Conservation (phyloP, 2,329 filamentous ascomycete species). For the Hypoxylon sp. region DNA sequence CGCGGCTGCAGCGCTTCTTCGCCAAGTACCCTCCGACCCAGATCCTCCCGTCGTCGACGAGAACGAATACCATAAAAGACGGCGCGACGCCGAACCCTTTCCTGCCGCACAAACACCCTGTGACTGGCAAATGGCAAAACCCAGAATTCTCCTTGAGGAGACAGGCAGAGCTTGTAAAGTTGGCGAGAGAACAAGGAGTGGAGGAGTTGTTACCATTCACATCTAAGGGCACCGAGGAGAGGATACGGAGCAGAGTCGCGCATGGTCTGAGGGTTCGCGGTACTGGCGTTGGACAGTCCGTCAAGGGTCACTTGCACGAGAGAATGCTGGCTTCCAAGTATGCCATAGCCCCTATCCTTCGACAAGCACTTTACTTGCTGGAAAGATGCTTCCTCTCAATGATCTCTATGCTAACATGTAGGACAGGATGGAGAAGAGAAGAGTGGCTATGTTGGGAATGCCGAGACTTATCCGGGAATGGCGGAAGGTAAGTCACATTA, state of each 20-base stretch:
- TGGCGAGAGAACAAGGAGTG: slow-evolving; percentile 83
- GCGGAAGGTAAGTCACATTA: slow-evolving; percentile 80
- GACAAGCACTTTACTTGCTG: neutral
- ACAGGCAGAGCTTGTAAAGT: slow-evolving; percentile 91
- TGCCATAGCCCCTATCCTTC: slow-evolving; percentile 52
- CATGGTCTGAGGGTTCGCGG: slow-evolving; percentile 88
- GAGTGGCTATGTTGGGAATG: slow-evolving; percentile 95
- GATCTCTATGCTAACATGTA: slow-evolving; percentile 51
- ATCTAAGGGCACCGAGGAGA: slow-evolving; percentile 79
- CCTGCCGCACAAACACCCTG: slow-evolving; percentile 79
- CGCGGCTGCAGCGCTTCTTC: slow-evolving; percentile 86
- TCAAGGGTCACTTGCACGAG: slow-evolving; percentile 97
- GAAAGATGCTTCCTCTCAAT: neutral
- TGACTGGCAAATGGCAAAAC: slow-evolving; percentile 85
- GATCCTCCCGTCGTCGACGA: slow-evolving; percentile 62
- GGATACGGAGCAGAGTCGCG: slow-evolving; percentile 79
- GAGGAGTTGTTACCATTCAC: slow-evolving; percentile 84
- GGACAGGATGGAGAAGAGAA: slow-evolving; percentile 83
- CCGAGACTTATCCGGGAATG: slow-evolving; percentile 90
- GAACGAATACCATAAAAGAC: slow-evolving; percentile 52
- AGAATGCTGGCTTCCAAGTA: slow-evolving; percentile 82
- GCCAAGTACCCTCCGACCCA: slow-evolving; percentile 84
- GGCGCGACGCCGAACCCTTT: slow-evolving; percentile 79
- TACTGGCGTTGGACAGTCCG: slow-evolving; percentile 89
- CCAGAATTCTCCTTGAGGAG: slow-evolving; percentile 85